phyloP scores from a whole-genome alignment of 2,329 filamentous ascomycete species.

The Bertia moriformis region DNA sequence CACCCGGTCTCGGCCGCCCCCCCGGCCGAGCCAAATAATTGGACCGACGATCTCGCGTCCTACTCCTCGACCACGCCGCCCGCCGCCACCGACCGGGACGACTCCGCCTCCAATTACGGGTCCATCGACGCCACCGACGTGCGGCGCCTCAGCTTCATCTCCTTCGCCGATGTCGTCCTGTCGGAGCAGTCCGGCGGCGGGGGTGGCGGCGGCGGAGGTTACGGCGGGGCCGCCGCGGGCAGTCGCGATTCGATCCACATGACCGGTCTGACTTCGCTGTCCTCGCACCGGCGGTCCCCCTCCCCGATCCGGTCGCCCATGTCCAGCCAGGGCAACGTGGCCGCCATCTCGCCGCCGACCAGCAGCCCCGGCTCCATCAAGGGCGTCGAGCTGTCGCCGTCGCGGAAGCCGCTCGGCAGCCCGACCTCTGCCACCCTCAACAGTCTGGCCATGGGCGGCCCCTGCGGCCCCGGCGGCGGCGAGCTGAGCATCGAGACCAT shows the following conservation, averaged over 20 bases:
- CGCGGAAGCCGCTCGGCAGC: conserved; percentile 42
- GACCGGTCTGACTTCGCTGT: conserved; percentile 48
- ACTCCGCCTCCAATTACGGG: conserved; percentile 62
- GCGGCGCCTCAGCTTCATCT: conserved; percentile 81
- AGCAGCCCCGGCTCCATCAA: conserved; percentile 65
- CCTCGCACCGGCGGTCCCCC: conserved; percentile 51
- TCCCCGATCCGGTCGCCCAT: conserved; percentile 70
- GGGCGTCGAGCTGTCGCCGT: conserved; percentile 57
- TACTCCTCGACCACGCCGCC: conserved; percentile 21
- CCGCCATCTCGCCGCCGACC: conserved; percentile 59
- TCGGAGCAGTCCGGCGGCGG: conserved; percentile 62
- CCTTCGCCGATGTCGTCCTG: conserved; percentile 89
- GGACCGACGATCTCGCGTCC: conserved; percentile 39
- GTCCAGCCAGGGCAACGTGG: conserved; percentile 53
- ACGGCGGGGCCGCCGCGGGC: conserved; percentile 28
- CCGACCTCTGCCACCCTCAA: conserved; percentile 39
- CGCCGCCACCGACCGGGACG: conserved; percentile 32
- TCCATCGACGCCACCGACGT: conserved; percentile 66
- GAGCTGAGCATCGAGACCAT: conserved; percentile 88
- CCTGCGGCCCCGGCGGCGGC: conserved; percentile 37
- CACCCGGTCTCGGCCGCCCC: conserved; percentile 11
- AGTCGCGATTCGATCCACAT: conserved; percentile 59
- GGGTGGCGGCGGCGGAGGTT: too few species aligned
- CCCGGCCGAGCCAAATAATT: conserved; percentile 29
- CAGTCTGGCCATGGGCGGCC: conserved; percentile 31